Conservation (phyloP, 2,329 filamentous ascomycete genomes). For the Botryotinia convoluta region DNA sequence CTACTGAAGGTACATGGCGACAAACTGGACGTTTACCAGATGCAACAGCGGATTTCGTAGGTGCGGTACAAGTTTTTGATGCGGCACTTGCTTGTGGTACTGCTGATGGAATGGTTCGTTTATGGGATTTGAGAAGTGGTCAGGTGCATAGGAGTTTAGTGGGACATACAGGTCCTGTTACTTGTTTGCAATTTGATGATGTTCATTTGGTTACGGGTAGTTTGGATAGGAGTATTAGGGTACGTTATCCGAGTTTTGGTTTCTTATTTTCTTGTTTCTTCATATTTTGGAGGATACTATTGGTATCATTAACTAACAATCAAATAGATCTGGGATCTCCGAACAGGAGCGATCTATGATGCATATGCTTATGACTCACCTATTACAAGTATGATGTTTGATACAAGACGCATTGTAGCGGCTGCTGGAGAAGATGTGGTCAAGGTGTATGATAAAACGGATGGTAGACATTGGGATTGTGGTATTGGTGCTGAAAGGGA, state of each 20-base stretch:
- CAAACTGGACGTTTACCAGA: constrained; percentile 63
- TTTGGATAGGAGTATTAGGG: constrained; percentile 86
- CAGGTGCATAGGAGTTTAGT: constrained; percentile 96
- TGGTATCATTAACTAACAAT: constrained; percentile 31
- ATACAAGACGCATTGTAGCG: constrained; percentile 80
- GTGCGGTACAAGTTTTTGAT: constrained; percentile 92
- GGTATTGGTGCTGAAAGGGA: constrained; percentile 74
- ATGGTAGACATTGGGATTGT: constrained; percentile 95
- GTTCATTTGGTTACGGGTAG: constrained; percentile 92
- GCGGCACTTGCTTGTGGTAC: constrained; percentile 94
- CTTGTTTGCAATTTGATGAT: constrained; percentile 93
- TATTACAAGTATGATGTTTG: constrained; percentile 97
- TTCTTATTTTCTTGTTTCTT: not conserved
- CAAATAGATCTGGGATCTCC: constrained; percentile 93
- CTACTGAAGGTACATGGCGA: constrained; percentile 66
- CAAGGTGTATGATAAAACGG: constrained; percentile 97
- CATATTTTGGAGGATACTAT: not conserved
- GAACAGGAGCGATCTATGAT: constrained; percentile 91
- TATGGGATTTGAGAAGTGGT: constrained; percentile 95
- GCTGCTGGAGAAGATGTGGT: constrained; percentile 91
- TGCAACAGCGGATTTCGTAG: constrained; percentile 83
- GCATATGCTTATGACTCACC: constrained; percentile 93
- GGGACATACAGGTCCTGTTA: constrained; percentile 92
- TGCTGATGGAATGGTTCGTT: constrained; percentile 91
- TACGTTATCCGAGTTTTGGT: constrained; percentile 51